A percentile compares a stretch with the other conserved stretches of the same genome.
phyloP scores from a whole-genome alignment of 1,284 basidiomycete species.

The Pseudozyma thailandica region DNA sequence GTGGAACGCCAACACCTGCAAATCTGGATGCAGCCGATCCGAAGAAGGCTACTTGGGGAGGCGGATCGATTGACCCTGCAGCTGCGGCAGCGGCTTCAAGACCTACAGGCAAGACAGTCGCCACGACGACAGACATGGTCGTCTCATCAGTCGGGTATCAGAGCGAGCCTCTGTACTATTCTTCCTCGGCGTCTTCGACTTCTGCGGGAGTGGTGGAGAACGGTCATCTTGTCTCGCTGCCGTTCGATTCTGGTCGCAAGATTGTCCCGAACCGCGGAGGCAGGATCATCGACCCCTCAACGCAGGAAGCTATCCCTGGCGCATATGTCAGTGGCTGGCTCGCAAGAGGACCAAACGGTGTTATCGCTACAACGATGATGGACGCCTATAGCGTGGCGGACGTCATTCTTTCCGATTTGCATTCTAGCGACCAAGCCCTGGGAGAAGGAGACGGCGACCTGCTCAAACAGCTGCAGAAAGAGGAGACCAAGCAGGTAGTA shows the following conservation, averaged over 20 bases:
- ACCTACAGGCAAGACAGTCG: constrained; percentile 74
- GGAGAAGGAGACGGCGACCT: constrained; percentile 16
- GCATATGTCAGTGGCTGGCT: constrained; percentile 96
- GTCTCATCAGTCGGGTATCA: constrained; percentile 89
- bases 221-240: constrained; percentile 18
- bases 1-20: constrained; percentile 17
- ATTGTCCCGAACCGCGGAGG: constrained; percentile 61
- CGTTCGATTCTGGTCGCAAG: constrained; percentile 27
- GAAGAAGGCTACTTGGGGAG: constrained; percentile 31
- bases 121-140: constrained; percentile 78
- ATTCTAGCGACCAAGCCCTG: background rate
- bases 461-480: constrained; percentile 7
- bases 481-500: constrained; percentile 69
- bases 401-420: constrained; percentile 74
- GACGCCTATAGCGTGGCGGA: constrained; percentile 85
- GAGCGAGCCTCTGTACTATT: constrained; percentile 73
- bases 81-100: constrained; percentile 9
- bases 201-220: constrained; percentile 2
- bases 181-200: background rate
- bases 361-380: constrained; percentile 93
- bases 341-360: constrained; percentile 88
- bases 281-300: constrained; percentile 58
- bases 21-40: constrained; percentile 38
- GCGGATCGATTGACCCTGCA: constrained; percentile 8
- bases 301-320: constrained; percentile 70